These are phyloP conservation scores for Cardamine resedifolia DNA, from an alignment of 345 rosid species.

Conservation along the genomic window DNA sequence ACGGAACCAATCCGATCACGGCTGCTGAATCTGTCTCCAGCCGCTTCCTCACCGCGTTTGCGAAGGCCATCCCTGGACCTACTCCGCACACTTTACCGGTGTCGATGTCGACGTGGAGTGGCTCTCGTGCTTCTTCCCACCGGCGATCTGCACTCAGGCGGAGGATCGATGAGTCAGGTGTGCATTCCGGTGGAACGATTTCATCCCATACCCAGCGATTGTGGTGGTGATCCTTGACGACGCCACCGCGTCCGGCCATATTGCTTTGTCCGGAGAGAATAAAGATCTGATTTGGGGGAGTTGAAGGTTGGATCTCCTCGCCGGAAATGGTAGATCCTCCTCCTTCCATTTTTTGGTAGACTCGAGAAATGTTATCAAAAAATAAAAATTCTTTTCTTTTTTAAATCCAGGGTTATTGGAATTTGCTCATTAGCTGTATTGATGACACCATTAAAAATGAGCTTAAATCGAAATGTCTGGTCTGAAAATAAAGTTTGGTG, in stretches of 20 bases:
- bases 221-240: conserved; percentile 44
- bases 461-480: neutral
- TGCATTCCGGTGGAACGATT: conserved; percentile 64
- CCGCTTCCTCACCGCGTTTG: conserved; percentile 49
- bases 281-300: conserved; percentile 53
- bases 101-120: conserved; percentile 85
- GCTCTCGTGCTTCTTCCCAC: conserved; percentile 75
- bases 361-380: neutral
- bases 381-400: neutral
- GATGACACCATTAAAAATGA: neutral
- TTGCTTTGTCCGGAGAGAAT: conserved; percentile 93
- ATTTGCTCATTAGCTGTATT: neutral
- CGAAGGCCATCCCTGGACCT: conserved; percentile 91
- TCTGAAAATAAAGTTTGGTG: neutral
- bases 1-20: conserved; percentile 66
- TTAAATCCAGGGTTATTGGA: neutral
- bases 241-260: conserved; percentile 94
- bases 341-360: conserved; percentile 25
- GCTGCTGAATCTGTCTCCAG: neutral
- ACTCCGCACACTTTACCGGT: conserved; percentile 64
- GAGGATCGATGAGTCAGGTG: conserved; percentile 52
- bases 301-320: conserved; percentile 12
- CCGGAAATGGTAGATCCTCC: conserved; percentile 4
- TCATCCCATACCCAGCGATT: conserved; percentile 57
- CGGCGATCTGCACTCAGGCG: conserved; percentile 61